Evolutionary conservation across 2,329 filamentous ascomycete species (phyloP), one percentile per base, ranked within the genome.

Genomic region (Rhynchosporium secalis): DNA sequence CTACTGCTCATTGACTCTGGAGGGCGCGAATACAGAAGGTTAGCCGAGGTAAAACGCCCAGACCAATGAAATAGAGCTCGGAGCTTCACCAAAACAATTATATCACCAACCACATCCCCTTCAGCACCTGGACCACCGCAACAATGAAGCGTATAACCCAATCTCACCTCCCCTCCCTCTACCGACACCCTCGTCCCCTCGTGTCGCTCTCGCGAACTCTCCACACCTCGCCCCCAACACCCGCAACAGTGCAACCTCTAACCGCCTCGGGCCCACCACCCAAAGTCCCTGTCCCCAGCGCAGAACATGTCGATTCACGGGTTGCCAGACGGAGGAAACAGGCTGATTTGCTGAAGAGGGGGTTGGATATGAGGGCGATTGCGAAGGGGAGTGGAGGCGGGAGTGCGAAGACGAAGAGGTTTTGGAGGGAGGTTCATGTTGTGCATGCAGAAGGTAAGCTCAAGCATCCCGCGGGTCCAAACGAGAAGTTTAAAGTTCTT

Each of bases 361-460:
- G 81, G 5, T 79, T 79, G 68, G 79, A 81, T 63, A 72, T 83
- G 33, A 77, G 81, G 38, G 77, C 70, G 33, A 66, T 71, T 15
- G 68, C 69, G 48, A 70, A 72, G 41, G 75, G 75, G 43, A 76
- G 74, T 64, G 75, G 76, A 58, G 74, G 75, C 15, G 75, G 78
- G 60, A 68, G 62, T 1, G 70, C 69, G 38, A 81, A 81, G 66
- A 81, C 81, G 72, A 90, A 87, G 78, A 84, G 93, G 58, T 97
- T 97, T 79, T 98, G 94, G 94, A 91, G 89, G 75, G 84, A 95
- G 73, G 91, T 95, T 1, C 76, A 81, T 64, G 86, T 97, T 43
- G 80, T 83, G 67, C 85, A 89, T 72, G 82, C 83, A 9, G 79
- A 87, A 66, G 87, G 88, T 90, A 78, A 61, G 76, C 67, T 62